Conservation (phyloP, 495 filamentous ascomycete genomes). For the Annulohypoxylon bovei region DNA sequence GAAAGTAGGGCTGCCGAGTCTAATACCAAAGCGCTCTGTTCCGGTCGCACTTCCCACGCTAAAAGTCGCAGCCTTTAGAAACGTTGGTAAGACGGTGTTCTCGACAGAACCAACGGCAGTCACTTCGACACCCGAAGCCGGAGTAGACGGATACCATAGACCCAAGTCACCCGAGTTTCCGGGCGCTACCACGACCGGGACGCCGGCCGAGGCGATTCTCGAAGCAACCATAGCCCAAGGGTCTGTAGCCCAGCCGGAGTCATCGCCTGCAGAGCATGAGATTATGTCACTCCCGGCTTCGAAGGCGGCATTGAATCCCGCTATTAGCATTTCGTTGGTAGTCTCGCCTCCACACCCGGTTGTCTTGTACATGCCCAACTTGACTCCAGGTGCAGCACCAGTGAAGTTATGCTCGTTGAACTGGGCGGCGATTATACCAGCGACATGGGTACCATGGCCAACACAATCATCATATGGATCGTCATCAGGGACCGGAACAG, state of each 20-base stretch:
- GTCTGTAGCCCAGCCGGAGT: not conserved
- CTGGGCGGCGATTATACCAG: constrained; percentile 47
- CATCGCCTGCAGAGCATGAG: not conserved
- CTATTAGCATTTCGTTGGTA: constrained; percentile 33
- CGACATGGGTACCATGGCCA: not conserved
- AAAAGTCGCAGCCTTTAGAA: not conserved
- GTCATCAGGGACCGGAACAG: not conserved
- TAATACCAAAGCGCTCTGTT: not conserved
- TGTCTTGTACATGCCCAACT: constrained; percentile 52
- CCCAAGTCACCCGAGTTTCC: not conserved
- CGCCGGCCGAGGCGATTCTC: not conserved
- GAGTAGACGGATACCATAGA: not conserved
- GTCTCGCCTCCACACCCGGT: constrained; percentile 42
- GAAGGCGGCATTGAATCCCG: not conserved
- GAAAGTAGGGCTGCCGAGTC: not conserved
- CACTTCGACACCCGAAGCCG: not conserved
- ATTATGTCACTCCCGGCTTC: constrained; percentile 1
- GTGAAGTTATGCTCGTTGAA: constrained; percentile 47
- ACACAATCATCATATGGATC: not conserved
- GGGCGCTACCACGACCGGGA: not conserved
- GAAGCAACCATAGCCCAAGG: not conserved
- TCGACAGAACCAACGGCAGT: not conserved
- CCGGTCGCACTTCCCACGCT: not conserved
- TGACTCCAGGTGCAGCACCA: constrained; percentile 57
- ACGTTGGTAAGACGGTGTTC: not conserved